Evolutionary conservation across 352 stramenopile genomes (phyloP), one percentile per base, ranked within the genome.

Genomic region (Phytophthora hybrid): DNA sequence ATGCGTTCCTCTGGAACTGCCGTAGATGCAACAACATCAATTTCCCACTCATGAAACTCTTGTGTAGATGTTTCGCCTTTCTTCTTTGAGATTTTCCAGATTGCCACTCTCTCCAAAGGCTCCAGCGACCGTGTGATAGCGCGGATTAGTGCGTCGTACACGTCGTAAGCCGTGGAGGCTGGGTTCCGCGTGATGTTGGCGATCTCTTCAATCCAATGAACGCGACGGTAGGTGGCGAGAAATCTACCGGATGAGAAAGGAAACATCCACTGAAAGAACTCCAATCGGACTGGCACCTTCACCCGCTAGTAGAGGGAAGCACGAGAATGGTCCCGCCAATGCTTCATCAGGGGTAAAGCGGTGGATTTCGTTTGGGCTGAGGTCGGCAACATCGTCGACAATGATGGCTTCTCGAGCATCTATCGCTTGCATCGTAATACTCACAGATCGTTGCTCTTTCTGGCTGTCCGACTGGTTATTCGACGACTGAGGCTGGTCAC

Each of bases 1-100:
- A 93, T 29, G 10, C 89, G 78, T 62, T 96, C 87, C 0, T 85
- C 82, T 0, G 84, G 85, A 8, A 93, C 61, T 7, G 89, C 78
- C 0, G 83, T 91, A 18, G 76, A 81, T 16, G 83, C 84, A 6
- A 95, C 71, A 4, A 81, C 77, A 10, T 88, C 74, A 11, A 94
- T 80, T 11, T 83, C 70, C 23, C 65, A 78, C 23, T 65, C 54
- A 29, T 21, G 11, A 3, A 53, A n/a, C 8, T 19, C 8, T 29
- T 23, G 16, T 19, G 29, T 21, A 5, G 16, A 26, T 57, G 19
- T 18, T 34, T 57, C n/a, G 19, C 1, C 21, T 29, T 47, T 77
- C 14, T n/a, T 53, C 29, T 69, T 70, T 5, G 47, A 69, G 5
- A 93, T 80, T 68, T 84, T 85, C 89, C 89, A 95, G 2, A 95